Evolutionary conservation across 208 protist genomes (phyloP).

Genomic region (Acanthamoeba pearcei): DNA sequence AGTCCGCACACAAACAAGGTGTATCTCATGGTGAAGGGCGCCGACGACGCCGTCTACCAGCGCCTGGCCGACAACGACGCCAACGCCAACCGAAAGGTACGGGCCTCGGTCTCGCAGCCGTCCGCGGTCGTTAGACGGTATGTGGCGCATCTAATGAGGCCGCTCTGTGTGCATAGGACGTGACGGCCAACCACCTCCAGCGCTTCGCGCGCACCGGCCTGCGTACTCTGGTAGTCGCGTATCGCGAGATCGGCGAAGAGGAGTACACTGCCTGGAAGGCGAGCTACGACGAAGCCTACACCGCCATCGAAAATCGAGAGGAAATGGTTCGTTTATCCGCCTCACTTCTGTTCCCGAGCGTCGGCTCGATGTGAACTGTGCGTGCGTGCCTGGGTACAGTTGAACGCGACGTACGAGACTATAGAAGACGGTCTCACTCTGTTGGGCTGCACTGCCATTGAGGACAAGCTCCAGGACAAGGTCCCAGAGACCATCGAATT

Average conservation of each 20-base stretch:
- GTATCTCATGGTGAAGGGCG: slow-evolving; percentile 21
- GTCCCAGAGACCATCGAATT: slow-evolving; percentile 95
- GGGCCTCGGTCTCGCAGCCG: not conserved
- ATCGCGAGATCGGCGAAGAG: slow-evolving; percentile 2
- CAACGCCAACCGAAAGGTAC: not conserved
- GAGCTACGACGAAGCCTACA: slow-evolving; percentile 48
- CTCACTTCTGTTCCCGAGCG: not conserved
- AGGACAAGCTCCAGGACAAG: slow-evolving; percentile 97
- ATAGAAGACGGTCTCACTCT: slow-evolving; percentile 92
- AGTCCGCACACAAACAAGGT: not conserved
- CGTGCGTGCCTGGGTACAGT: not conserved
- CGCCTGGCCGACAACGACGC: not conserved
- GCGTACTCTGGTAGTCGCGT: slow-evolving; percentile 47
- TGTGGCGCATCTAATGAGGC: not conserved
- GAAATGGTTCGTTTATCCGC: slow-evolving; percentile 65
- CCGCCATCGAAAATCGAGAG: slow-evolving; percentile 49
- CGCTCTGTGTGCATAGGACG: not conserved
- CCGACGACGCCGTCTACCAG: slow-evolving; percentile 13
- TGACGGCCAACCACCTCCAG: slow-evolving; percentile 69
- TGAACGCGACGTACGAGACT: slow-evolving; percentile 34
- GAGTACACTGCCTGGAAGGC: not conserved
- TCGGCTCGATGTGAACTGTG: not conserved
- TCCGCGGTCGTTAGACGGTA: not conserved
- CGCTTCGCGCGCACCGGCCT: slow-evolving; percentile 77
- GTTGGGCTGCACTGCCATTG: slow-evolving; percentile 93